phyloP scores from a whole-genome alignment of 768 basidiomycete species.

The Hygrocybe punicea region DNA sequence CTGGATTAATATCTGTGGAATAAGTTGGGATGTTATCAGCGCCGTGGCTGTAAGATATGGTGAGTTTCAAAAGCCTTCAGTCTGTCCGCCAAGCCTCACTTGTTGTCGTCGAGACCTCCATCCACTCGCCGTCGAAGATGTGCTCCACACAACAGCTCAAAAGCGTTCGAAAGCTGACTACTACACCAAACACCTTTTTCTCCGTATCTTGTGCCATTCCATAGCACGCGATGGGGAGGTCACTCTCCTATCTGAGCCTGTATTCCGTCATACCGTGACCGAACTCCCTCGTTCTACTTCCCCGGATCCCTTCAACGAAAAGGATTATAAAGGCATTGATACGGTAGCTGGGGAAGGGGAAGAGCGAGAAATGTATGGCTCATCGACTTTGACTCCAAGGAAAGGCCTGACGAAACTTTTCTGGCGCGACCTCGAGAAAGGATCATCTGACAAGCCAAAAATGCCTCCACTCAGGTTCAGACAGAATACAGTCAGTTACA shows the following conservation, averaged over 20 bases:
- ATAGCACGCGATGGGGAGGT: slow-evolving; percentile 37
- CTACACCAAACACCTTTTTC: slow-evolving; percentile 66
- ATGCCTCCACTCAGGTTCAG: neutral
- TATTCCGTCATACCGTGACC: slow-evolving; percentile 18
- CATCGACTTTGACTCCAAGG: neutral
- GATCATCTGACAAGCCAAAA: neutral
- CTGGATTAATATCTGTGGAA: slow-evolving; percentile 71
- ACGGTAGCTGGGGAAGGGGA: slow-evolving; percentile 4
- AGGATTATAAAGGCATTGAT: slow-evolving; percentile 15
- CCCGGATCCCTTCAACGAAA: slow-evolving; percentile 35
- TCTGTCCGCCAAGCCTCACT: neutral
- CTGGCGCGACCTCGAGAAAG: neutral
- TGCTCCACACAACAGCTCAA: slow-evolving; percentile 53
- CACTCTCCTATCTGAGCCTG: neutral
- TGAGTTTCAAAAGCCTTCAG: slow-evolving; percentile 29
- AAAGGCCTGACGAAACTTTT: neutral
- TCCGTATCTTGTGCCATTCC: slow-evolving; percentile 64
- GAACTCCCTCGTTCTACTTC: slow-evolving; percentile 36
- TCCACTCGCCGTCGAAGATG: slow-evolving; percentile 68
- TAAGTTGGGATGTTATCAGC: slow-evolving; percentile 71
- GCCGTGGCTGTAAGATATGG: slow-evolving; percentile 63
- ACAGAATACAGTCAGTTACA: neutral
- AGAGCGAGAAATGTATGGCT: neutral
- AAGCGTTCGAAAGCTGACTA: slow-evolving; percentile 69
- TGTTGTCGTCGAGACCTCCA: slow-evolving; percentile 49